These are phyloP conservation scores for Penicillium sp. DNA, from an alignment of 2,329 filamentous ascomycete genomes.

Conservation along the genomic window DNA sequence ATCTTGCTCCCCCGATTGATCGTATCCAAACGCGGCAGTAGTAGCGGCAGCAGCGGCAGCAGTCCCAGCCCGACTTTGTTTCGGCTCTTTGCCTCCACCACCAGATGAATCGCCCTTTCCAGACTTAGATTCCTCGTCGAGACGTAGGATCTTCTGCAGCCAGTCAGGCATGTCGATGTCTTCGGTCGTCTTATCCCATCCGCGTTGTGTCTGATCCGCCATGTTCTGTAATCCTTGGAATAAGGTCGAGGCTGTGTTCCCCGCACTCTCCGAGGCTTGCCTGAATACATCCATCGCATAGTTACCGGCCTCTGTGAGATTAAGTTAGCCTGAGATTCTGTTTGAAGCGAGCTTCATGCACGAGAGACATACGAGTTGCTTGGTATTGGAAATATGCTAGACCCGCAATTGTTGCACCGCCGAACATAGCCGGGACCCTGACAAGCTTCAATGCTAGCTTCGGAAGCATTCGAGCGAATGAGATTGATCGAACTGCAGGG, in stretches of 20 bases:
- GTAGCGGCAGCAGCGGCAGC: constrained; percentile 68
- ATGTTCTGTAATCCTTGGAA: constrained; percentile 72
- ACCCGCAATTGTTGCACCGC: constrained; percentile 80
- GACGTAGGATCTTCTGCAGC: constrained; percentile 69
- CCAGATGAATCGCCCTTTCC: constrained; percentile 45
- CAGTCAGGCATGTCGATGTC: constrained; percentile 71
- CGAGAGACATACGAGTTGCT: constrained; percentile 67
- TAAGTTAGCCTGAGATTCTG: not conserved
- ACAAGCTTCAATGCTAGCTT: constrained; percentile 88
- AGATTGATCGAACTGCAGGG: constrained; percentile 61
- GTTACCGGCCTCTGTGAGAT: constrained; percentile 63
- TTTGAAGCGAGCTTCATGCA: not conserved
- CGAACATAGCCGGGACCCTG: constrained; percentile 85
- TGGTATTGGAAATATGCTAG: constrained; percentile 95
- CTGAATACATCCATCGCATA: constrained; percentile 75
- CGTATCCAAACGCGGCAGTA: constrained; percentile 75
- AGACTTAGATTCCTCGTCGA: constrained; percentile 60
- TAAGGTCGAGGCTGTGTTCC: constrained; percentile 65
- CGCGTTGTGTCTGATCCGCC: constrained; percentile 73
- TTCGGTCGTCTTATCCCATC: constrained; percentile 82
- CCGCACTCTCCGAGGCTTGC: constrained; percentile 68
- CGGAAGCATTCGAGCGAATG: constrained; percentile 70
- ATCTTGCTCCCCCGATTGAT: constrained; percentile 64
- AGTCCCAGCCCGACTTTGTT: constrained; percentile 55
- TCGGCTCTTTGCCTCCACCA: constrained; percentile 49